A percentile compares a stretch with the other conserved stretches of the same genome.
Conservation (phyloP, 768 basidiomycete species). For the Kwoniella heveanensis region DNA sequence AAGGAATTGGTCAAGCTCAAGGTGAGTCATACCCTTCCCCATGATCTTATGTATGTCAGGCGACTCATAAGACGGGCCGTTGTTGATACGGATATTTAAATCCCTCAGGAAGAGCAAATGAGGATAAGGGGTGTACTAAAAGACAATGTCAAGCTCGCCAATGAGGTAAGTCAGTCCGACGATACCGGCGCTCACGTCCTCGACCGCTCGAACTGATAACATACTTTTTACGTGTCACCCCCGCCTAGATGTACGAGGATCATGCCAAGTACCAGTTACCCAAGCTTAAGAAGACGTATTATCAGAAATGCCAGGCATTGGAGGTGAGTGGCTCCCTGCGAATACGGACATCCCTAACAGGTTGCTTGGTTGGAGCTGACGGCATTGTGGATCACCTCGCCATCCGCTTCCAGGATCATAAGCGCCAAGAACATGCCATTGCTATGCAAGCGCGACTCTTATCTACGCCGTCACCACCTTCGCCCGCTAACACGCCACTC, state of each 20-base stretch:
- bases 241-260: conserved; percentile 76
- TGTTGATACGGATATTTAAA: too few relatives aligned
- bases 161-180: conserved; percentile 54
- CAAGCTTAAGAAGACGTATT: conserved; percentile 74
- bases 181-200: too few relatives aligned
- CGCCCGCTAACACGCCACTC: conserved; percentile 32
- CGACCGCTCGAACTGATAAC: too few relatives aligned
- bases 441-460: conserved; percentile 53
- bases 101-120: conserved; percentile 86
- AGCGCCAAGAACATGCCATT: conserved; percentile 54
- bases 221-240: too few relatives aligned
- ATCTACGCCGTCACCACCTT: conserved; percentile 35
- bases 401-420: conserved; percentile 45
- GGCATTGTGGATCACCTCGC: too few relatives aligned
- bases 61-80: too few relatives aligned
- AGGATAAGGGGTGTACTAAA: conserved; percentile 88
- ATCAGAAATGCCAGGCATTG: conserved; percentile 81
- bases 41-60: too few relatives aligned
- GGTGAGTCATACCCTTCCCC: too few relatives aligned
- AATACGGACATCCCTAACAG: neutral
- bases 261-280: conserved; percentile 79
- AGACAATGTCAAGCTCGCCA: conserved; percentile 82
- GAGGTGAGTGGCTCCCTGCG: conserved; percentile 63
- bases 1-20: conserved; percentile 68
- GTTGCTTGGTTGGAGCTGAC: neutral